Percentiles rank a stretch among this genome's conserved stretches.
These are phyloP conservation scores for Pedinophyceae sp. DNA, from an alignment of 139 green algal species.

Conservation along the genomic window DNA sequence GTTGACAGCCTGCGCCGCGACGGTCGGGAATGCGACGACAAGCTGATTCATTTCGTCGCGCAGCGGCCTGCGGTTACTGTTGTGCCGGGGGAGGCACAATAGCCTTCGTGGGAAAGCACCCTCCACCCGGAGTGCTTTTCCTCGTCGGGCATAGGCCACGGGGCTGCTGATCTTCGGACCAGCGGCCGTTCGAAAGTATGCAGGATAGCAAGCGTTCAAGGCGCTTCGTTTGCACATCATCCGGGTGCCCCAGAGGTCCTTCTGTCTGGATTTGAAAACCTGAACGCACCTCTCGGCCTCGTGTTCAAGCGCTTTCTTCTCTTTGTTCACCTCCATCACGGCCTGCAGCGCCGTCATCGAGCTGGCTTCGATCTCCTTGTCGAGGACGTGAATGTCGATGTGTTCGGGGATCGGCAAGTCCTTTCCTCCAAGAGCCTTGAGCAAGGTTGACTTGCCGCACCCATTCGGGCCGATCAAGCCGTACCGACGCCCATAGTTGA, in stretches of 20 bases:
- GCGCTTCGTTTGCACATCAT: too few relatives aligned
- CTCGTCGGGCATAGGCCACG: too few relatives aligned
- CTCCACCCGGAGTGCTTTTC: too few relatives aligned
- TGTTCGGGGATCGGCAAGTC: constrained; percentile 82
- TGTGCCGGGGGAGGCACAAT: too few relatives aligned
- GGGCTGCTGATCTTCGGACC: too few relatives aligned
- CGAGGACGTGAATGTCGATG: constrained; percentile 85
- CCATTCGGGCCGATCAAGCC: constrained; percentile 75
- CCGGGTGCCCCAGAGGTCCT: background rate
- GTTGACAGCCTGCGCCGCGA: too few relatives aligned
- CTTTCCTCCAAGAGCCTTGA: constrained; percentile 59
- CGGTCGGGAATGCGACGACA: too few relatives aligned
- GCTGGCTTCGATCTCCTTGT: constrained; percentile 57
- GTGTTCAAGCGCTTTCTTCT: constrained; percentile 46
- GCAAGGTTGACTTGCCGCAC: constrained; percentile 68
- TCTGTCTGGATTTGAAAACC: background rate
- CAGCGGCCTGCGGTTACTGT: too few relatives aligned
- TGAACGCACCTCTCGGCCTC: constrained; percentile 57
- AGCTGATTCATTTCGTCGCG: too few relatives aligned
- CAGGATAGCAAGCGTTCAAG: too few relatives aligned
- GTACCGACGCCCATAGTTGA: constrained; percentile 71
- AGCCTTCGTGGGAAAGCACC: too few relatives aligned
- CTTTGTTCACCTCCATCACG: constrained; percentile 49
- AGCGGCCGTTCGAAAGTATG: too few relatives aligned
- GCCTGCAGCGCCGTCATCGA: constrained; percentile 66